Conservation (phyloP, 2,329 filamentous ascomycete species). For the Talaromyces funiculosus region DNA sequence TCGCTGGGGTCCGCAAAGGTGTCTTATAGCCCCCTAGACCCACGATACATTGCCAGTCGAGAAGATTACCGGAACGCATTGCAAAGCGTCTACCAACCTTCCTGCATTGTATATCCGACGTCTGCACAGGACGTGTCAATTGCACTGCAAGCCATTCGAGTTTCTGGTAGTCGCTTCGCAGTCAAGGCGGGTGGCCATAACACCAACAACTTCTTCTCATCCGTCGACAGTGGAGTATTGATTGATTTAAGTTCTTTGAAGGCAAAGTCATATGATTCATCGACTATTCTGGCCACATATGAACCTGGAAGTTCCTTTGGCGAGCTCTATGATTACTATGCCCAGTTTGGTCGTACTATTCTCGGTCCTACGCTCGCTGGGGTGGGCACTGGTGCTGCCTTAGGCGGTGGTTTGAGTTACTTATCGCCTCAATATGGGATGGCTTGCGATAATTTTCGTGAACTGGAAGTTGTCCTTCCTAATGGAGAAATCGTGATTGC, state of each 20-base stretch:
- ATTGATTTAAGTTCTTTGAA: conserved; percentile 9
- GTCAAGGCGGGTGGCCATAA: conserved; percentile 27
- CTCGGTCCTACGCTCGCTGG: conserved; percentile 8
- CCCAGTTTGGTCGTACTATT: conserved; percentile 1
- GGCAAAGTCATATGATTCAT: not conserved
- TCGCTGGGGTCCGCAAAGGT: conserved; percentile 15
- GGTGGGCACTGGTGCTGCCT: conserved; percentile 11
- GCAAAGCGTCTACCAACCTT: conserved; percentile 22
- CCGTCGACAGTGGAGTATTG: conserved; percentile 15
- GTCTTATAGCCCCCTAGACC: conserved; percentile 15
- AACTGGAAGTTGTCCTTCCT: conserved; percentile 5
- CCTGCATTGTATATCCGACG: conserved; percentile 23
- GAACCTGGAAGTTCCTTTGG: conserved; percentile 9
- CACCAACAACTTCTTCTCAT: conserved; percentile 25
- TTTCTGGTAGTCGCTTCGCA: conserved; percentile 22
- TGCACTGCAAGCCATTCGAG: conserved; percentile 21
- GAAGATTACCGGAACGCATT: conserved; percentile 24
- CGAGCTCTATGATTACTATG: conserved; percentile 10
- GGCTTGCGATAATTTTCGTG: conserved; percentile 9
- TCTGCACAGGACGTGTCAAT: conserved; percentile 24
- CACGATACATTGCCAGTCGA: conserved; percentile 17
- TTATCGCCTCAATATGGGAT: conserved; percentile 10
- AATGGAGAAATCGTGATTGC: conserved; percentile 9
- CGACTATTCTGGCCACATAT: not conserved
- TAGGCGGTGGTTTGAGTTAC: conserved; percentile 11